Percentiles rank a stretch among this genome's conserved stretches.
phyloP scores from a whole-genome alignment of 2,329 filamentous ascomycete species.

The Nannizziopsis barbatae region DNA sequence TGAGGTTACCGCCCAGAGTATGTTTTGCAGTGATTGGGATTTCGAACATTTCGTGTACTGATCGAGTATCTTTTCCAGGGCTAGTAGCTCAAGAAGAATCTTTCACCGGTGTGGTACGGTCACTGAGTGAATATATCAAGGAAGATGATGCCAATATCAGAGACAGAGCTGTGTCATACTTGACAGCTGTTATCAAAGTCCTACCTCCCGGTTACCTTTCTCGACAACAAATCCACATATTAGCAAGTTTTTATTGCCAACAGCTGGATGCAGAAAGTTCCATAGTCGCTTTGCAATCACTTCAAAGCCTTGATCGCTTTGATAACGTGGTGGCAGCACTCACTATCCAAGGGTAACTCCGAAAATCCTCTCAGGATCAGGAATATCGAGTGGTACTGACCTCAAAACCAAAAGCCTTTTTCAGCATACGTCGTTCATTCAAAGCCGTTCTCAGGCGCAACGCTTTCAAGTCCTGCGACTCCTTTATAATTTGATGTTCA shows the following conservation, averaged over 20 bases:
- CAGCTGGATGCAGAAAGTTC: conserved; percentile 53
- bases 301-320: conserved; percentile 51
- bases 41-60: conserved; percentile 13
- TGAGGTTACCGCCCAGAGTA: conserved; percentile 36
- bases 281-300: conserved; percentile 46
- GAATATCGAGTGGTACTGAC: not conserved
- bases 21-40: not conserved
- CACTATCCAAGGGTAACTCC: conserved; percentile 43
- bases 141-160: conserved; percentile 51
- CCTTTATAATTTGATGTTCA: conserved; percentile 50
- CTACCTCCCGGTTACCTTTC: conserved; percentile 47
- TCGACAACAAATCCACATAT: conserved; percentile 50
- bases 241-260: conserved; percentile 54
- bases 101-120: conserved; percentile 52
- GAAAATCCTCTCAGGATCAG: not conserved
- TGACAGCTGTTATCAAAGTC: conserved; percentile 36
- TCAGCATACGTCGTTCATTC: conserved; percentile 45
- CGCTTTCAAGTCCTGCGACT: conserved; percentile 53
- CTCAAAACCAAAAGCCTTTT: conserved; percentile 31
- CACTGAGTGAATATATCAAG: conserved; percentile 55
- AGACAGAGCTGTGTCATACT: conserved; percentile 44
- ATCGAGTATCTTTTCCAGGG: conserved; percentile 31
- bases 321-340: conserved; percentile 45
- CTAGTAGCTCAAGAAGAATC: conserved; percentile 50
- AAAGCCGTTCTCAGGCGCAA: conserved; percentile 52